A percentile compares a stretch with the other conserved stretches of the same genome.
phyloP scores from a whole-genome alignment of 495 filamentous ascomycete species.

The Platismatia glauca region DNA sequence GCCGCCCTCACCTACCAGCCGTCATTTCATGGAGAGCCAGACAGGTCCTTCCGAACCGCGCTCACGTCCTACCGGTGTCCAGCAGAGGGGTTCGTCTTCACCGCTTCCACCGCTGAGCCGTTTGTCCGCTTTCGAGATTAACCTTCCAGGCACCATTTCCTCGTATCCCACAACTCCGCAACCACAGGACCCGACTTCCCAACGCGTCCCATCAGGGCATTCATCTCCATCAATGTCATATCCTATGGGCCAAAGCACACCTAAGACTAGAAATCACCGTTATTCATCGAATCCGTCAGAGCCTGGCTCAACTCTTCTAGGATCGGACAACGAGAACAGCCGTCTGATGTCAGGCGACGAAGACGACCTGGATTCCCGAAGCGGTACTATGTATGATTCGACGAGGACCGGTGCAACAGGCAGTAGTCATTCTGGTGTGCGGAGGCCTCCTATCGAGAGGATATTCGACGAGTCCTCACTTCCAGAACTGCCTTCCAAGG shows the following conservation, averaged over 20 bases:
- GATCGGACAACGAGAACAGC: constrained; percentile 72
- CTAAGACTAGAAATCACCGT: constrained; percentile 26
- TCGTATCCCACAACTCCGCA: constrained; percentile 30
- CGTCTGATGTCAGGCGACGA: constrained; percentile 71
- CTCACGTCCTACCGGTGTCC: constrained; percentile 4
- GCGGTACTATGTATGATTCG: constrained; percentile 88
- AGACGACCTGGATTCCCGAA: constrained; percentile 63
- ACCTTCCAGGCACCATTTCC: constrained; percentile 36
- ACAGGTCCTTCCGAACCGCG: constrained; percentile 1
- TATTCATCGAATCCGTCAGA: constrained; percentile 52
- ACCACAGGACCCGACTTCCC: constrained; percentile 27
- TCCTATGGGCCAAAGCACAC: constrained; percentile 11
- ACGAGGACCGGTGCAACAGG: constrained; percentile 71
- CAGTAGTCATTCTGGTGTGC: constrained; percentile 40
- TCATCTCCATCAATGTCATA: constrained; percentile 18
- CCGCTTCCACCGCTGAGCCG: constrained; percentile 48
- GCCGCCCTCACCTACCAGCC: not conserved
- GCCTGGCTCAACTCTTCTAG: constrained; percentile 68
- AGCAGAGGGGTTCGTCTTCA: constrained; percentile 40
- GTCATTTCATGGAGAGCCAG: not conserved
- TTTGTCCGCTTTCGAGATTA: constrained; percentile 49
- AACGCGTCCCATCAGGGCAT: constrained; percentile 11
- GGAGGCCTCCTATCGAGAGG: constrained; percentile 61
- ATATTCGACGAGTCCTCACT: constrained; percentile 78
- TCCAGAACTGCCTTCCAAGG: constrained; percentile 38